phyloP scores from a whole-genome alignment of 192 early-diverging fungal species.

The Ambispora gerdemannii region DNA sequence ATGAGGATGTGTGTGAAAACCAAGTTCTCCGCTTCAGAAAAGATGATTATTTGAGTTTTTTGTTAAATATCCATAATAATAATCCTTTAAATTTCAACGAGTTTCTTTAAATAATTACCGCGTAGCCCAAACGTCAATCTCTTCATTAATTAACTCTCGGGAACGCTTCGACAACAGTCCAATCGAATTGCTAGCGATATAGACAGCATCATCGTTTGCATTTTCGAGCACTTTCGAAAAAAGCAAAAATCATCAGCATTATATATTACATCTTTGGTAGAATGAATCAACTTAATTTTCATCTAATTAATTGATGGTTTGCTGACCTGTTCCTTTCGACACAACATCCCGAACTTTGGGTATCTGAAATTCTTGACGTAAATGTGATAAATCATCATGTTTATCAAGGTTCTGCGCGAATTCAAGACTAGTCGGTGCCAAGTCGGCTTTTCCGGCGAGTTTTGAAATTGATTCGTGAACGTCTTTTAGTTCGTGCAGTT shows the following conservation, averaged over 20 bases:
- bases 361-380: constrained; percentile 70
- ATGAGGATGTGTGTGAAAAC: constrained; percentile 80
- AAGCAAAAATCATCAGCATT: not conserved
- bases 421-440: constrained; percentile 29
- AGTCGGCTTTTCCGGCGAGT: constrained; percentile 12
- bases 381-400: constrained; percentile 51
- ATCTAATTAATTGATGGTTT: too few species aligned
- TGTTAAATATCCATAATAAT: not conserved
- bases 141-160: constrained; percentile 69
- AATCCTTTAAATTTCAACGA: not conserved
- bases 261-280: not conserved
- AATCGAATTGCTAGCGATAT: constrained; percentile 93
- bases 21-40: constrained; percentile 71
- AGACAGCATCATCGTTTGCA: constrained; percentile 52
- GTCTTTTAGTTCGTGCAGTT: constrained; percentile 19
- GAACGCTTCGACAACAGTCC: constrained; percentile 78
- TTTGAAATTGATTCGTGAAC: constrained; percentile 15
- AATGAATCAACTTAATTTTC: too few species aligned
- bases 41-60: not conserved
- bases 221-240: not conserved
- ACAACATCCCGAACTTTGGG: constrained; percentile 54
- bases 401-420: constrained; percentile 64
- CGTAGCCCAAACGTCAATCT: constrained; percentile 85
- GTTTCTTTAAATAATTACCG: constrained; percentile 45
- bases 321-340: constrained; percentile 14